phyloP scores from a whole-genome alignment of 169 alveolate species.

The Prorocentrum cordatum region DNA sequence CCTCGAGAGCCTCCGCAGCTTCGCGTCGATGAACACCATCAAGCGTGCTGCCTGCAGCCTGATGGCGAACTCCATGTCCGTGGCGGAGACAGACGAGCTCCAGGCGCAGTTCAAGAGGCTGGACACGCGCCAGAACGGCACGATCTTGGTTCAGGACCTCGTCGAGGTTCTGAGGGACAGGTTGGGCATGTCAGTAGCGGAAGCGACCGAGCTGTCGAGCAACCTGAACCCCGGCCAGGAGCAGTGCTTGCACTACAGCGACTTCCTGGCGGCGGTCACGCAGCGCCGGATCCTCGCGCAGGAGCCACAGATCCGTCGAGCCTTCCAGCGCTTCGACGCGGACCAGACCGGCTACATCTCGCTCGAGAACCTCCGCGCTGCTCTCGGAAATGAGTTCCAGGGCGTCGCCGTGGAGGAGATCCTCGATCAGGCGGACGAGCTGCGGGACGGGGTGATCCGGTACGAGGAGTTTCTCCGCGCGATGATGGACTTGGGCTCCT shows the following conservation, averaged over 20 bases:
- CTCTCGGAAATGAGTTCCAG: neutral
- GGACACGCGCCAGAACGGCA: slow-evolving; percentile 16
- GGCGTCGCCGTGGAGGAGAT: too few relatives aligned
- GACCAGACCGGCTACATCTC: neutral
- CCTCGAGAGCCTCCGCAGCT: neutral
- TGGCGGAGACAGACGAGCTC: neutral
- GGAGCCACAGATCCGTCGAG: neutral
- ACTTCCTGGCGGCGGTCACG: neutral
- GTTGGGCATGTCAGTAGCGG: neutral
- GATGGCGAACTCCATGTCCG: slow-evolving; percentile 14
- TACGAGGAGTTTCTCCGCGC: too few relatives aligned
- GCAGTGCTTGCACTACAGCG: neutral
- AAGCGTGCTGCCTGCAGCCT: neutral
- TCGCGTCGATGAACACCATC: neutral
- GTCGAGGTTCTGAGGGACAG: neutral
- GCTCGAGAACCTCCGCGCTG: neutral
- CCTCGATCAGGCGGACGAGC: too few relatives aligned
- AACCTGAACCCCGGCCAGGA: neutral
- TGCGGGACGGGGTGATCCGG: too few relatives aligned
- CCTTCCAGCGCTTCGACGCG: neutral
- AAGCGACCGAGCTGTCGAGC: neutral
- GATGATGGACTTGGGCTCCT: too few relatives aligned
- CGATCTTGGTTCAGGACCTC: neutral
- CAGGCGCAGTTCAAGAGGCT: neutral
- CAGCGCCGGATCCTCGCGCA: neutral